A percentile compares a stretch with the other conserved stretches of the same genome.
These are phyloP conservation scores for Thelonectria blattea DNA, from an alignment of 2,329 filamentous ascomycete genomes.

Conservation along the genomic window DNA sequence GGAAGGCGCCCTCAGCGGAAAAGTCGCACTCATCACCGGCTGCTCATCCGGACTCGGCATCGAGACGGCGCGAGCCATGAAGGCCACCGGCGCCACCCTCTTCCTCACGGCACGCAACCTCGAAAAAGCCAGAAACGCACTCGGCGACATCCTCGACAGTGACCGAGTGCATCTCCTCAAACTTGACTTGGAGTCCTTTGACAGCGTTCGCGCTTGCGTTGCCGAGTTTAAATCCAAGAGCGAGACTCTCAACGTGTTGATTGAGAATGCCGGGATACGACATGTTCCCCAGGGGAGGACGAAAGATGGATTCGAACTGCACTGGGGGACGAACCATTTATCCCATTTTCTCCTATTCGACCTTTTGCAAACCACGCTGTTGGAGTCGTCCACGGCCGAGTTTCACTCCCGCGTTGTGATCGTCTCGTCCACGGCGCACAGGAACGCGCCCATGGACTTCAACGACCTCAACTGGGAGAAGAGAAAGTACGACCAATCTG, in stretches of 20 bases:
- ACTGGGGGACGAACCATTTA: slow-evolving; percentile 28
- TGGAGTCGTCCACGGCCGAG: not conserved
- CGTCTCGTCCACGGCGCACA: slow-evolving; percentile 8
- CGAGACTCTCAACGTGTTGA: slow-evolving; percentile 23
- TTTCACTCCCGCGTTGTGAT: slow-evolving; percentile 16
- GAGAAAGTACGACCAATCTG: slow-evolving; percentile 35
- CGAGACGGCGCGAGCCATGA: slow-evolving; percentile 47
- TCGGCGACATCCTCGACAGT: slow-evolving; percentile 25
- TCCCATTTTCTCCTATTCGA: slow-evolving; percentile 27
- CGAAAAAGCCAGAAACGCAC: slow-evolving; percentile 40
- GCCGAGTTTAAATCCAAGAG: not conserved
- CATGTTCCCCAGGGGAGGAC: slow-evolving; percentile 17
- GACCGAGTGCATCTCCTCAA: slow-evolving; percentile 3
- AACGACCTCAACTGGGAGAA: slow-evolving; percentile 29
- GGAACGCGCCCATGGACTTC: not conserved
- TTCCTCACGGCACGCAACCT: slow-evolving; percentile 45
- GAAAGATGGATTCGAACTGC: slow-evolving; percentile 26
- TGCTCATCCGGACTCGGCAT: slow-evolving; percentile 46
- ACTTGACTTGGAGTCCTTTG: slow-evolving; percentile 9
- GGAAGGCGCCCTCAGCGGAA: slow-evolving; percentile 38
- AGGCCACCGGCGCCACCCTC: slow-evolving; percentile 45
- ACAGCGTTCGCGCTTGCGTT: slow-evolving; percentile 4
- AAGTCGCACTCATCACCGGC: slow-evolving; percentile 47
- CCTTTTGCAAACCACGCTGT: slow-evolving; percentile 13
- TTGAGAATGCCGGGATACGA: slow-evolving; percentile 37